Base-by-base conservation (phyloP, 495 filamentous ascomycete genomes). In the Astrocystis sublimbata region DNA sequence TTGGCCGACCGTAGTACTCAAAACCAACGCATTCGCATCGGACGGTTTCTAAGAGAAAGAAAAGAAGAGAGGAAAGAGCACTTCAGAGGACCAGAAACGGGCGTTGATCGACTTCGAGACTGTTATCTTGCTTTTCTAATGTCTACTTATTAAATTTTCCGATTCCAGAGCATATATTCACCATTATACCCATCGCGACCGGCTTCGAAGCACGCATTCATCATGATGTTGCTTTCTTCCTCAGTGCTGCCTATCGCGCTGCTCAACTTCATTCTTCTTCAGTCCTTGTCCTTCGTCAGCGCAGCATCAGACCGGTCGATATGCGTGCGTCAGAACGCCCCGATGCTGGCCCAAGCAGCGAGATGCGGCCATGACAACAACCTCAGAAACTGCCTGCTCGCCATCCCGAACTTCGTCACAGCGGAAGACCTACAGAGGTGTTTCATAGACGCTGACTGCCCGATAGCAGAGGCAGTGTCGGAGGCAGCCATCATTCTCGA, bases 361-460 rank as follows among this genome's bases (percentile, higher is more conserved):
- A 65, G 68, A 10, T 81, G 78, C 63, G 78, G 76, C 23, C 63
- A 79, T 51, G 58, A 21, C 69, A 64, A 41, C 67, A 71, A 3
- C 64, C 79, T n/a, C 26, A 62, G 65, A 52, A 53, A 72, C 66
- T 79, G 76, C 56, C 72, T 79, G 67, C 23, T 35, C 5, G 55
- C 19, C 45, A 4, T 50, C 62, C 45, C 54, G 45, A 41, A 45
- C 10, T 52, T 64, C 59, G 61, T 71, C 50, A 54, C 65, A 23
- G 42, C 56, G 19, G 52, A 51, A 8, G 66, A 73, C 38, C 60
- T 79, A 28, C 73, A 78, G 56, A 64, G 49, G 13, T 80, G 78
- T 63, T 79, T 78, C 65, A 41, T 58, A 23, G 62, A 70, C 50
- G 73, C 73, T 28, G 77, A 75, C 26, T 81, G 79, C 71, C 72